phyloP scores from a whole-genome alignment of 805 yeast genomes.

The Tetrapisispora namnaoensis region DNA sequence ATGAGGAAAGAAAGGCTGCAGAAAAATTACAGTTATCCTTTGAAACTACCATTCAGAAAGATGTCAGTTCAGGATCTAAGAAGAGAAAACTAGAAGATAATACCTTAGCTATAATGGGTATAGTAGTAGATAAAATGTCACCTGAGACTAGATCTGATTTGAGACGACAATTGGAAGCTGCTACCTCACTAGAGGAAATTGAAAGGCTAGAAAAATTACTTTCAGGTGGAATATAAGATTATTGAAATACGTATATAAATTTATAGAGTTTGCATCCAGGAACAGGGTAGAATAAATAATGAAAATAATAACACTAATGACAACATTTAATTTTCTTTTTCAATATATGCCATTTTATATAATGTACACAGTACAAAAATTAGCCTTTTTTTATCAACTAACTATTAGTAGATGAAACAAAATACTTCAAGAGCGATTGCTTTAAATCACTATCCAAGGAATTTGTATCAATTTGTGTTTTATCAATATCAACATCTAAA shows the following conservation, averaged over 20 bases:
- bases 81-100: constrained; percentile 14
- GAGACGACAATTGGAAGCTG: constrained; percentile 45
- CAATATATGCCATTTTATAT: too few species aligned
- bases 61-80: not conserved
- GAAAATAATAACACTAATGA: too few species aligned
- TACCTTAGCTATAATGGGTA: constrained; percentile 29
- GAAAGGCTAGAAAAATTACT: constrained; percentile 55
- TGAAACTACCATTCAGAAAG: not conserved
- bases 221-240: constrained; percentile 22
- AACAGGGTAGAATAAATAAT: not conserved
- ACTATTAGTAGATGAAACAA: too few species aligned
- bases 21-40: constrained; percentile 18
- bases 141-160: constrained; percentile 44
- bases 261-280: not conserved
- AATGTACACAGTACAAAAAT: too few species aligned
- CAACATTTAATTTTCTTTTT: too few species aligned
- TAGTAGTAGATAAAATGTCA: constrained; percentile 38
- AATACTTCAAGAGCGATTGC: not conserved
- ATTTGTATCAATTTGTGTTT: not conserved
- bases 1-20: constrained; percentile 42
- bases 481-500: not conserved
- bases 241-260: not conserved
- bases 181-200: constrained; percentile 66
- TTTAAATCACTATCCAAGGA: not conserved
- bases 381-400: too few species aligned